A percentile compares a stretch with the other conserved stretches of the same genome.
These are phyloP conservation scores for Magnolia sinica DNA, from an alignment of 164 flowering plant genomes.

Conservation along the genomic window DNA sequence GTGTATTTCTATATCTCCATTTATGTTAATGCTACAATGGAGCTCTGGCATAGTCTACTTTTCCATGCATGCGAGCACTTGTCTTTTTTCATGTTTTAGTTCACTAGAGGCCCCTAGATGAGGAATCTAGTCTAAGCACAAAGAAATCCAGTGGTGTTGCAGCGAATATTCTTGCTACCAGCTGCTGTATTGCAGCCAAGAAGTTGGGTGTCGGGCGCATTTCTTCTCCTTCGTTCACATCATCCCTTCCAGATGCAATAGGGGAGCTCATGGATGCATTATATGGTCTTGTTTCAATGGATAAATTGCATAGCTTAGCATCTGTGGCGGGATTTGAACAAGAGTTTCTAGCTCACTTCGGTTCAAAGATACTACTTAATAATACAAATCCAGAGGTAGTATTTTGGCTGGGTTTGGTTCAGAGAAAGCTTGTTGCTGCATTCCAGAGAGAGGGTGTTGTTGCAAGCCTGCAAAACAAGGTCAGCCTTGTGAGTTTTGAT, in stretches of 20 bases:
- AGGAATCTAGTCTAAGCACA: constrained; percentile 21
- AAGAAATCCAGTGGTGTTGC: constrained; percentile 59
- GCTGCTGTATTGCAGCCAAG: constrained; percentile 47
- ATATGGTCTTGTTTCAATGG: constrained; percentile 37
- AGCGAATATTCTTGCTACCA: constrained; percentile 52
- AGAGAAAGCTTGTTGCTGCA: constrained; percentile 44
- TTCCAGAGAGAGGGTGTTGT: constrained; percentile 41
- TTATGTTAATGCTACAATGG: background rate
- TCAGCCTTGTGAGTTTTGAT: constrained; percentile 17
- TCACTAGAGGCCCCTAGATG: constrained; percentile 1
- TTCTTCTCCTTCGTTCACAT: constrained; percentile 31
- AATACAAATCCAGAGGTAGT: constrained; percentile 38
- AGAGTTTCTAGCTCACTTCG: constrained; percentile 54
- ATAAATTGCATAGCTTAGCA: constrained; percentile 42
- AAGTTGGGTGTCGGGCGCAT: constrained; percentile 46
- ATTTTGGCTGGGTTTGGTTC: constrained; percentile 63
- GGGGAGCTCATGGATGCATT: constrained; percentile 45
- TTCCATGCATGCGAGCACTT: background rate
- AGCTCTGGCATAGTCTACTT: background rate
- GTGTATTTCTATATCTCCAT: background rate
- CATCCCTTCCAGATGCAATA: constrained; percentile 30
- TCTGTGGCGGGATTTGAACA: constrained; percentile 58
- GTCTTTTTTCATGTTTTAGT: background rate
- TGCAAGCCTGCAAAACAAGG: constrained; percentile 35
- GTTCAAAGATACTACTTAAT: constrained; percentile 35